Evolutionary conservation across 2,329 filamentous ascomycete species (phyloP), one percentile per base, ranked within the genome.

Genomic region (Fusarium verrucosum): DNA sequence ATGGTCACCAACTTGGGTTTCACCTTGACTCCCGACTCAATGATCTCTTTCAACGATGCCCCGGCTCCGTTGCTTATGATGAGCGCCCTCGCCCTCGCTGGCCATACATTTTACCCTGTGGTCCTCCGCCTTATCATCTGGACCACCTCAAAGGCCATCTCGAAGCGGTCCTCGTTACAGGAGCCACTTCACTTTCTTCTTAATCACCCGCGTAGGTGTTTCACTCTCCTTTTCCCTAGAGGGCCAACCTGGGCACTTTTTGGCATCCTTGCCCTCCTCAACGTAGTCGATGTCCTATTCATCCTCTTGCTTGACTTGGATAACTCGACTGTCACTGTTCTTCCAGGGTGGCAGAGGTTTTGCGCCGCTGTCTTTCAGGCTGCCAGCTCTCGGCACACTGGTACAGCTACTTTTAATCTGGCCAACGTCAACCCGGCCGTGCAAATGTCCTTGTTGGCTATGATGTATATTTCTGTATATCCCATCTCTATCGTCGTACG

Each of bases 391-490:
- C 83, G 57, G 63, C 85, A 70, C 76, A 79, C 73, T 72, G 85
- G 58, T 75, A 85, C 69, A 74, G 80, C 78, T 75, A 84, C 75
- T 69, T 86, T 87, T 28, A 72, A 77, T 17, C 78, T 87, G 13
- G 72, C 82, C 5, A 72, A 71, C 1, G 77, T 87, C 3, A 84
- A 82, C 33, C 83, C 86, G 7, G 81, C 79, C 4, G 80, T 87
- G 0, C 86, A 87, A 56, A 80, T 88, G 32, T 81, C 85, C 30
- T 83, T 87, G 55, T 77, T 88, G 0, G 80, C 86, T 40, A 88
- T 89, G 86, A 89, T 89, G 86, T 89, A 88, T 73, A 87, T 89
- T 42, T 82, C 83, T 7, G 82, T 85, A 5, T 87, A 86, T 57
- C 86, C 87, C 0, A 83, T 88, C 28, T 85, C 85, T 14, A 86